Conservation (phyloP, 352 stramenopile species). For the Phytophthora boehmeriae region DNA sequence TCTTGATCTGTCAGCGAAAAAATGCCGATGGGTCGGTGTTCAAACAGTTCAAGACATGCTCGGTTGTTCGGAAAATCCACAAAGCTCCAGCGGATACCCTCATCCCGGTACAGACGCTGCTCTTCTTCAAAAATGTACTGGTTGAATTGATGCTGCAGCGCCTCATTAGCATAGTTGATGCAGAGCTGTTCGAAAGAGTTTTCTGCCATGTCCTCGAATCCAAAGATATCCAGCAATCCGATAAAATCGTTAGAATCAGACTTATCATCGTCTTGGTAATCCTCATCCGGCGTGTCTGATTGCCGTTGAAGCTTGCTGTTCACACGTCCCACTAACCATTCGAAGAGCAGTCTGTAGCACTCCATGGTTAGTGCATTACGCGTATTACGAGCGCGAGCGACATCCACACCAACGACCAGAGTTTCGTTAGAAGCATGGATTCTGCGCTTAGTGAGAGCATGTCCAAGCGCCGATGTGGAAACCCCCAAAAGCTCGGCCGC, state of each 20-base stretch:
- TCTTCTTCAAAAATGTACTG: constrained; percentile 93
- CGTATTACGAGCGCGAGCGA: constrained; percentile 71
- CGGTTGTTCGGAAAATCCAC: constrained; percentile 86
- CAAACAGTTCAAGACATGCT: constrained; percentile 80
- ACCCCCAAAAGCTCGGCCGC: constrained; percentile 69
- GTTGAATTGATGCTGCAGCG: constrained; percentile 90
- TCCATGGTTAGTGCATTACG: constrained; percentile 93
- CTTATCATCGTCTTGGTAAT: constrained; percentile 12
- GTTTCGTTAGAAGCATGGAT: constrained; percentile 77
- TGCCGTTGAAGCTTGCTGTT: constrained; percentile 85
- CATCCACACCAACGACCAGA: constrained; percentile 70
- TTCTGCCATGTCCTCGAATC: constrained; percentile 86
- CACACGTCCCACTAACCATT: constrained; percentile 94
- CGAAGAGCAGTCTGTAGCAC: constrained; percentile 92
- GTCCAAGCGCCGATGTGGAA: constrained; percentile 50
- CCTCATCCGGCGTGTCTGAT: constrained; percentile 11
- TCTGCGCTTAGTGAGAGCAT: constrained; percentile 66
- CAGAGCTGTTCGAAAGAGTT: constrained; percentile 92
- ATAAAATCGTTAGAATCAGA: constrained; percentile 59
- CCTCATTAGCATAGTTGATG: constrained; percentile 92
- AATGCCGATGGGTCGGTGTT: constrained; percentile 75
- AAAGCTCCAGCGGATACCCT: constrained; percentile 78
- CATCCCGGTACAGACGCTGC: constrained; percentile 74
- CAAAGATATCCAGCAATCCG: constrained; percentile 89
- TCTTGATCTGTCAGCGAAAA: constrained; percentile 87